A percentile compares a stretch with the other conserved stretches of the same genome.
These are phyloP conservation scores for Sorghum bicolor DNA, from an alignment of 176 grass and related monocot species.

Conservation along the genomic window Sorghum_bicolor_NCBIv3 NC_012872.2:16797501-16798000, in stretches of 20 bases:
- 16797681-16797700: no score
- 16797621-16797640: no score
- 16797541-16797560: neutral
- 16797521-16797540: neutral
- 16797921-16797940: slow-evolving; percentile 86
- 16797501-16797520: neutral
- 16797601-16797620: neutral
- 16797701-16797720: no score
- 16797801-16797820: neutral
- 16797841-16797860: slow-evolving; percentile 77
- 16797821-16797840: slow-evolving; percentile 24
- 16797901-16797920: slow-evolving; percentile 71
- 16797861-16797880: slow-evolving; percentile 67
- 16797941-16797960: slow-evolving; percentile 50
- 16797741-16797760: no score
- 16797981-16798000: neutral
- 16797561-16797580: neutral
- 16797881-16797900: slow-evolving; percentile 63
- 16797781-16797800: no score
- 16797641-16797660: no score
- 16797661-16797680: no score
- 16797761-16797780: no score
- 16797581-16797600: no score
- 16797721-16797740: no score
- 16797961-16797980: neutral